Conservation (phyloP, 1,284 basidiomycete genomes). For the Phaffia rhodozyma region DNA sequence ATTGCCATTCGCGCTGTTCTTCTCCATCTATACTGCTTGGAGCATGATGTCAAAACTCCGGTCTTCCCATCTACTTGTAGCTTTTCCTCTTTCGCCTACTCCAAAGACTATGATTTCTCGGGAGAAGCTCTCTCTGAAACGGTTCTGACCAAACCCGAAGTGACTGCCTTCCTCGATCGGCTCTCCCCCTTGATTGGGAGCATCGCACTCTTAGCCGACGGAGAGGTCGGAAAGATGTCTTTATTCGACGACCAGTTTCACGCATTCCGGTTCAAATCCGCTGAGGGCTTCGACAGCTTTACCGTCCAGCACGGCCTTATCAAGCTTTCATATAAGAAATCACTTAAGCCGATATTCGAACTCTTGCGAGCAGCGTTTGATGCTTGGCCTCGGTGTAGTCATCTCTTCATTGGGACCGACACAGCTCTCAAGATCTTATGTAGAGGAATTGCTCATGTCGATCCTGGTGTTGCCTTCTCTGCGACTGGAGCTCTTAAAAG, state of each 20-base stretch:
- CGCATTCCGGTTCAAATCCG: slow-evolving; percentile 32
- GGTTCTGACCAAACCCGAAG: slow-evolving; percentile 50
- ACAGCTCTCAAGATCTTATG: slow-evolving; percentile 70
- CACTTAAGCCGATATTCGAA: slow-evolving; percentile 53
- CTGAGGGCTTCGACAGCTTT: no score
- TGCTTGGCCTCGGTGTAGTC: slow-evolving; percentile 71
- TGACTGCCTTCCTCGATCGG: slow-evolving; percentile 62
- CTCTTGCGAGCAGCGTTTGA: slow-evolving; percentile 70
- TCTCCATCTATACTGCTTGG: slow-evolving; percentile 57
- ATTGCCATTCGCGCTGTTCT: slow-evolving; percentile 69
- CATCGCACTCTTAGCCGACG: slow-evolving; percentile 54
- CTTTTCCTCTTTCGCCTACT: slow-evolving; percentile 45
- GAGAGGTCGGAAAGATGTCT: slow-evolving; percentile 60
- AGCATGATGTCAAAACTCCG: slow-evolving; percentile 54
- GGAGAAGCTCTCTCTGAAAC: slow-evolving; percentile 50
- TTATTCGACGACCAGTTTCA: slow-evolving; percentile 75
- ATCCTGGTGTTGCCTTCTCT: slow-evolving; percentile 57
- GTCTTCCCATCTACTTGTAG: slow-evolving; percentile 65
- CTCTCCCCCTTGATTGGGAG: slow-evolving; percentile 50
- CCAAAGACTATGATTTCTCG: slow-evolving; percentile 52
- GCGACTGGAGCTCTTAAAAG: slow-evolving; percentile 59
- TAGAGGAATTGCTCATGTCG: slow-evolving; percentile 69
- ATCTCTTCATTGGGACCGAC: slow-evolving; percentile 42
- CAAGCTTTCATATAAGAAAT: slow-evolving; percentile 56
- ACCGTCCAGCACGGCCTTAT: slow-evolving; percentile 55